Conservation (phyloP, 2,329 filamentous ascomycete species). For the Epichloe scottii region DNA sequence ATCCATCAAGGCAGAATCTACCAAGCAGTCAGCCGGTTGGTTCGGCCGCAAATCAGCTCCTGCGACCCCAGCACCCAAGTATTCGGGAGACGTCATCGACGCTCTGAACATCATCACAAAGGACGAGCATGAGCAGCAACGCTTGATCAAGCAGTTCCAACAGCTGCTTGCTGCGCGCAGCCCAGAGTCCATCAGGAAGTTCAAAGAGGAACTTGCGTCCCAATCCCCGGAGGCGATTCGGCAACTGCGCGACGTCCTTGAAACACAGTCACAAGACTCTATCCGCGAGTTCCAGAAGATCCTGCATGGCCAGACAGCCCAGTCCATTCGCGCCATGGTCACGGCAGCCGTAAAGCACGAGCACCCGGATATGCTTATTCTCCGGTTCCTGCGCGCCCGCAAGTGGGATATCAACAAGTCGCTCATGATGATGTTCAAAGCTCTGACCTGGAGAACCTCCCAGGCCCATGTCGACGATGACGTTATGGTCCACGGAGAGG, state of each 20-base stretch:
- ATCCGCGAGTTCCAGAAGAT: slow-evolving; percentile 2
- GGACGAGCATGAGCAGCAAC: not conserved
- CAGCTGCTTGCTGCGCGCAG: not conserved
- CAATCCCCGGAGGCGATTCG: not conserved
- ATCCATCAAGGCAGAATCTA: not conserved
- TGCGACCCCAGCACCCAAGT: not conserved
- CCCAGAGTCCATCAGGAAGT: slow-evolving; percentile 1
- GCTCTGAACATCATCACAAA: not conserved
- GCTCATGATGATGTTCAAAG: slow-evolving; percentile 25
- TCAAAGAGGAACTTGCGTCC: not conserved
- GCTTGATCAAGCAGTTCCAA: not conserved
- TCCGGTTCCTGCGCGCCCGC: slow-evolving; percentile 27
- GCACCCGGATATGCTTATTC: slow-evolving; percentile 23
- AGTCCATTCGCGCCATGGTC: slow-evolving; percentile 8
- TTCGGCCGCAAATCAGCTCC: not conserved
- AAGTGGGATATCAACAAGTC: slow-evolving; percentile 28
- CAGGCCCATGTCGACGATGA: slow-evolving; percentile 19
- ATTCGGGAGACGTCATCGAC: not conserved
- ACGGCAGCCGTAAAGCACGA: slow-evolving; percentile 12
- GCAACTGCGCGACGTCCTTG: slow-evolving; percentile 1
- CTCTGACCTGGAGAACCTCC: slow-evolving; percentile 24
- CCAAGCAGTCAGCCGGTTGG: not conserved
- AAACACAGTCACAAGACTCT: not conserved
- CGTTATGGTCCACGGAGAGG: slow-evolving; percentile 22
- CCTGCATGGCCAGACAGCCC: slow-evolving; percentile 1